Percentiles rank a stretch among this genome's conserved stretches.
Conservation (phyloP, 148 eudicot species). For the Vaccinium darrowii region DNA sequence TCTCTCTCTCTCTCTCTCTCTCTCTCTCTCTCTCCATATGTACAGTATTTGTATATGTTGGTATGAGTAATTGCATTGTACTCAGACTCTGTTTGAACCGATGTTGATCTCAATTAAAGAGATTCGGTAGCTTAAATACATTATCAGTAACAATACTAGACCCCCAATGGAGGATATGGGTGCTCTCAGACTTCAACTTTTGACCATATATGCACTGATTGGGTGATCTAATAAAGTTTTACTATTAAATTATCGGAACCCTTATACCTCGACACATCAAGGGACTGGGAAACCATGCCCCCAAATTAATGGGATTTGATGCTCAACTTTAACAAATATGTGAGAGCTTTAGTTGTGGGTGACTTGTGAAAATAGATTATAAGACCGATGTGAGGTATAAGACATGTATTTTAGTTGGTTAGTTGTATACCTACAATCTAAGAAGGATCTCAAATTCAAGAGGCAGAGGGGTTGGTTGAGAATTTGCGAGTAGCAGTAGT, state of each 20-base stretch:
- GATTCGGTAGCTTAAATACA: not conserved
- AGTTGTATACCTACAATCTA: not conserved
- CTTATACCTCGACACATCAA: not conserved
- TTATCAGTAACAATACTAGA: no score
- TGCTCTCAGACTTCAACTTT: no score
- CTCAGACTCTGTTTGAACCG: not conserved
- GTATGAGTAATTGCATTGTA: not conserved
- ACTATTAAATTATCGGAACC: not conserved
- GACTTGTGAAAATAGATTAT: not conserved
- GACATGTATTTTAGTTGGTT: not conserved
- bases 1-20: slow-evolving; percentile 6
- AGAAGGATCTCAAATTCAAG: not conserved
- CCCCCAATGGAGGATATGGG: not conserved
- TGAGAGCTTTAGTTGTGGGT: not conserved
- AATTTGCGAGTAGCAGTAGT: no score
- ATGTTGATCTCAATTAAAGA: not conserved
- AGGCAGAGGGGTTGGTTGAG: no score
- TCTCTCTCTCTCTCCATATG: not conserved
- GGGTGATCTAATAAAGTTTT: not conserved
- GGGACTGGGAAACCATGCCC: not conserved
- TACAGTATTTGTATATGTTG: not conserved
- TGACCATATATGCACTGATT: not conserved
- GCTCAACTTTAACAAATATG: not conserved
- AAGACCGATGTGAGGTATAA: not conserved
- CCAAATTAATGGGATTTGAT: not conserved